Evolutionary conservation across 2,329 filamentous ascomycete species (phyloP), one percentile per base, ranked within the genome.

Genomic region (Sordariomycetes sp.): DNA sequence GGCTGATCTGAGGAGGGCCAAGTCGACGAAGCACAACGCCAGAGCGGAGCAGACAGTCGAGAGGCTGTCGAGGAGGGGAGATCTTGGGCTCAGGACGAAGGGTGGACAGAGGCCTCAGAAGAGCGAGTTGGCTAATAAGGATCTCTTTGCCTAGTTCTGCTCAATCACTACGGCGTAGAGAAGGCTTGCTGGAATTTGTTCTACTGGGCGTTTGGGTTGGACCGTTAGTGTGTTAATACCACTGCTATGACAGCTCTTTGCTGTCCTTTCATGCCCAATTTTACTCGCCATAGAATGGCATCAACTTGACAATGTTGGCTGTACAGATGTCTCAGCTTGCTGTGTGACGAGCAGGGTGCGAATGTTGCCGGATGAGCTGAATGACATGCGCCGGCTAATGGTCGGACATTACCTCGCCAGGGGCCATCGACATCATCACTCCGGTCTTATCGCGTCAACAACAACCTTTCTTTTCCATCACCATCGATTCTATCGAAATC

Each of bases 1-100:
- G 45, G 70, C 86, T 26, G 92, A 96, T 43, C 59, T 94, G 46
- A 71, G 86, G 46, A 68, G 76, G 59, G 68, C 73, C 46, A 87
- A 86, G 67, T 86, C 88, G 1, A 73, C 76, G 32, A 77, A 77
- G 46, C 90, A 93, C 63, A 84, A 85, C 45, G 70, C 72, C 36
- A 72, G 92, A 40, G 75, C 79, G 20, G 87, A 94, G 53, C 77
- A 82, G 46, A 66, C 73, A 44, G 68, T 82, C 32, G 85, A 90
- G 51, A 72, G 79, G 42, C 66, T 80, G 49, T 72, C 77, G 36
- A 92, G 83, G 70, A 83, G 76, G 59, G 78, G 77, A 27, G 78
- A 82, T 18, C 59, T 98, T 38, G 87, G 88, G 18, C 63, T 96
- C 45, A 71, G 76, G 46, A 77, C 75, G 6, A 68, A 71, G 38